phyloP scores from a whole-genome alignment of 106 monocot species.

The Posidonia australis region DNA sequence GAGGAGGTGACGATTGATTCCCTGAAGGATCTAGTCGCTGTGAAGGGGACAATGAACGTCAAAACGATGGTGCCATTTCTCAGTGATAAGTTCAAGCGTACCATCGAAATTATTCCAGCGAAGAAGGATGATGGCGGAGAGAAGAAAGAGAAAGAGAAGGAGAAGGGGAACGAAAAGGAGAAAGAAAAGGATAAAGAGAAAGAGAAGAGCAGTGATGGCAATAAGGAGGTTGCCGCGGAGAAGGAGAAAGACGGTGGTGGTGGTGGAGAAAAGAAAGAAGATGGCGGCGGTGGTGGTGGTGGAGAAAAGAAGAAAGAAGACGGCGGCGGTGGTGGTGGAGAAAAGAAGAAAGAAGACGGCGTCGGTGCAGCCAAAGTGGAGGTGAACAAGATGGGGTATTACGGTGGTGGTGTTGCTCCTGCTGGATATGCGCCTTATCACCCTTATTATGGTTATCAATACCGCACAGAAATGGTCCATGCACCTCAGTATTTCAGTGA shows the following conservation, averaged over 20 bases:
- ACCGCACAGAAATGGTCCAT: constrained; percentile 23
- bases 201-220: neutral
- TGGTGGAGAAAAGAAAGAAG: constrained; percentile 10
- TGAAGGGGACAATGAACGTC: constrained; percentile 24
- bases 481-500: constrained; percentile 69
- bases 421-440: neutral
- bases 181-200: constrained; percentile 4
- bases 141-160: neutral
- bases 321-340: constrained; percentile 4
- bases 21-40: constrained; percentile 19
- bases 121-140: constrained; percentile 13
- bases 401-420: constrained; percentile 4
- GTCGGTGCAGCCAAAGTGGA: constrained; percentile 4
- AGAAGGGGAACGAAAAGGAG: neutral
- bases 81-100: constrained; percentile 8
- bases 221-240: neutral
- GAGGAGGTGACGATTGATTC: constrained; percentile 5
- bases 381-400: constrained; percentile 33
- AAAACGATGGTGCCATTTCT: constrained; percentile 9
- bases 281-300: neutral
- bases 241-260: constrained; percentile 1
- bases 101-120: neutral
- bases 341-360: constrained; percentile 1
- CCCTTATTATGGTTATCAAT: neutral
- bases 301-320: neutral